A percentile compares a stretch with the other conserved stretches of the same genome.
Evolutionary conservation across 805 yeast species (phyloP).

Genomic region (Ogataea paraovalis): DNA sequence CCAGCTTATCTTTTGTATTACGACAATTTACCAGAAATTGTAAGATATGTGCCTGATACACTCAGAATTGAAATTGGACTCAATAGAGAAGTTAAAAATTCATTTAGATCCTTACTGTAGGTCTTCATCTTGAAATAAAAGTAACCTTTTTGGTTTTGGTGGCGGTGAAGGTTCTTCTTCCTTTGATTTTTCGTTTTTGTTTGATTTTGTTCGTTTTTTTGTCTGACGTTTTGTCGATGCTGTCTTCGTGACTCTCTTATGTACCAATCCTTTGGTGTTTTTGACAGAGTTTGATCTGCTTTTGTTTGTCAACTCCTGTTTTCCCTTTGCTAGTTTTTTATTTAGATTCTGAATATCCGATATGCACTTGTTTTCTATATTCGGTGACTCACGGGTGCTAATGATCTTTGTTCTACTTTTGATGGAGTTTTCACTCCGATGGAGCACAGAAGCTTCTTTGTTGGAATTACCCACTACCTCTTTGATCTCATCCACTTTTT

Average conservation of each 20-base stretch:
- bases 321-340: no score
- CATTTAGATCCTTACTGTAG: not conserved
- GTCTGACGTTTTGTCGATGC: not conserved
- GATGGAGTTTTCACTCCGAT: no score
- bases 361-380: no score
- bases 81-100: conserved; percentile 10
- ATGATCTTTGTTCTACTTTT: no score
- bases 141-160: not conserved
- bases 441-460: not conserved
- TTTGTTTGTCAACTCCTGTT: not conserved
- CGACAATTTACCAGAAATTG: conserved; percentile 14
- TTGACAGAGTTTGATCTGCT: not conserved
- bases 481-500: not conserved
- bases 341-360: no score
- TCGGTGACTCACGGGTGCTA: no score
- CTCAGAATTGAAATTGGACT: conserved; percentile 17
- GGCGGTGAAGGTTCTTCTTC: not conserved
- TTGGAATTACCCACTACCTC: not conserved
- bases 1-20: conserved; percentile 77
- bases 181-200: not conserved
- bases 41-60: conserved; percentile 2
- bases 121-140: not conserved
- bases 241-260: not conserved
- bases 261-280: not conserved
- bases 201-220: not conserved